Base-by-base conservation (phyloP, 2,329 filamentous ascomycete species). In the Diaporthe humulicola region DNA sequence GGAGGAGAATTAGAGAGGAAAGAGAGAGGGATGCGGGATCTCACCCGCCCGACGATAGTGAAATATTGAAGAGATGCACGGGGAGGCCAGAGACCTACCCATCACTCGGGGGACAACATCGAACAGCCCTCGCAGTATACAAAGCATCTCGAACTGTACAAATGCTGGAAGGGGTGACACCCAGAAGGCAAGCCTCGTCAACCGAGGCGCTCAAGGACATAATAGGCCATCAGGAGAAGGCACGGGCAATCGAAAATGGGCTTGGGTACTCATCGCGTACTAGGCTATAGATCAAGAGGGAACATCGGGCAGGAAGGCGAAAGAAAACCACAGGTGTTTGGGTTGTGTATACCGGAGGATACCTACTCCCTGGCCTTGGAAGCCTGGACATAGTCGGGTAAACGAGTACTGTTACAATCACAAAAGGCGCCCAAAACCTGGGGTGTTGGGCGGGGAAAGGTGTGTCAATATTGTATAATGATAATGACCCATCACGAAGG, bases 381-480 rank as follows among this genome's bases (percentile, higher is more conserved):
- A 8, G 15, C 4, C 2, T 17, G 28, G 22, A 25, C n/a, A 40
- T 52, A 15, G n/a, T 3, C 28, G 25, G 64, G n/a, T 22, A 28
- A 14, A 25, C 22, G 48, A 54, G 33, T 38, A 7, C 15, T 22
- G 64, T 54, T 54, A 33, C 70, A 54, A 54, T 30, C 19, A 54
- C 30, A 38, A 17, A 25, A 54, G 33, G 12, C n/a, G 15, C 45
- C 45, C 6, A 38, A 30, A 45, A 14, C 57, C n/a, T 12, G 33
- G 25, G 3, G 17, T 52, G 12, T 2, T 25, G n/a, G 70, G 45
- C 57, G 45, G 30, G 40, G 19, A 72, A 72, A 33, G 45, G 57
- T 72, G 70, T 67, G 66, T 70, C 71, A 40, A 72, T 70, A 66
- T 61, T 64, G 69, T 72, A 52, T 74, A 60, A 76, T 74, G 74